Percentiles rank a stretch among this genome's conserved stretches.
Evolutionary conservation across 2,329 filamentous ascomycete genomes (phyloP).

Genomic region (Triangularia setosa): DNA sequence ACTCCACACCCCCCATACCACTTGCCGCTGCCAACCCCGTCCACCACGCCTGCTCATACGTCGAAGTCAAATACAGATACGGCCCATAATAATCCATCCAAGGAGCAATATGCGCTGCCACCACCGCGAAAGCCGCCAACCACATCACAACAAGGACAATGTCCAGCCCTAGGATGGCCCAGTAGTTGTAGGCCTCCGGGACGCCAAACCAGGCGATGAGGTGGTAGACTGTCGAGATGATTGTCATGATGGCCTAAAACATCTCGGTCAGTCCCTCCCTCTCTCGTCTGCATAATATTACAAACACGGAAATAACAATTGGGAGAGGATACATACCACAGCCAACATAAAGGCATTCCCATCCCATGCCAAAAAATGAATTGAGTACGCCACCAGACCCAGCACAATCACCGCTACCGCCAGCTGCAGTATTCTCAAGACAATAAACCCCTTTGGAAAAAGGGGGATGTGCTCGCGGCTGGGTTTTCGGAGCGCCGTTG

Average conservation of each 20-base stretch:
- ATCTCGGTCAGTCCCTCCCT: too few species aligned
- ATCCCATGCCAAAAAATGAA: constrained; percentile 29
- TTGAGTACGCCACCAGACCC: constrained; percentile 43
- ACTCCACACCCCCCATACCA: constrained; percentile 40
- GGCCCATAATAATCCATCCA: constrained; percentile 26
- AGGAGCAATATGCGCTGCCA: constrained; percentile 35
- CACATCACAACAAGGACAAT: constrained; percentile 51
- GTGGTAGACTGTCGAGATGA: constrained; percentile 45
- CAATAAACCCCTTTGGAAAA: constrained; percentile 42
- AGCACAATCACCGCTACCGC: constrained; percentile 43
- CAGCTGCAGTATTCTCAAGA: constrained; percentile 43
- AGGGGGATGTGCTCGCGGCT: constrained; percentile 45
- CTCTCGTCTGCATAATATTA: too few species aligned
- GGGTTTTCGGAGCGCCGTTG: constrained; percentile 21
- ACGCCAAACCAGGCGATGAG: constrained; percentile 40
- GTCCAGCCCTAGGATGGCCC: constrained; percentile 49
- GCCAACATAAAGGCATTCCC: constrained; percentile 36
- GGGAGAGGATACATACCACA: constrained; percentile 36
- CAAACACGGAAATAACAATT: not conserved
- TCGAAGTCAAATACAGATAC: not conserved
- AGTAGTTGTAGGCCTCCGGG: constrained; percentile 49
- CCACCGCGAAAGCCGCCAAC: constrained; percentile 42
- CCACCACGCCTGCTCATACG: constrained; percentile 15
- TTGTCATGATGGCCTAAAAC: constrained; percentile 38
- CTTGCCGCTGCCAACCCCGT: constrained; percentile 34